Evolutionary conservation across 2,329 filamentous ascomycete genomes (phyloP).

Genomic region (Xylariales sp.): DNA sequence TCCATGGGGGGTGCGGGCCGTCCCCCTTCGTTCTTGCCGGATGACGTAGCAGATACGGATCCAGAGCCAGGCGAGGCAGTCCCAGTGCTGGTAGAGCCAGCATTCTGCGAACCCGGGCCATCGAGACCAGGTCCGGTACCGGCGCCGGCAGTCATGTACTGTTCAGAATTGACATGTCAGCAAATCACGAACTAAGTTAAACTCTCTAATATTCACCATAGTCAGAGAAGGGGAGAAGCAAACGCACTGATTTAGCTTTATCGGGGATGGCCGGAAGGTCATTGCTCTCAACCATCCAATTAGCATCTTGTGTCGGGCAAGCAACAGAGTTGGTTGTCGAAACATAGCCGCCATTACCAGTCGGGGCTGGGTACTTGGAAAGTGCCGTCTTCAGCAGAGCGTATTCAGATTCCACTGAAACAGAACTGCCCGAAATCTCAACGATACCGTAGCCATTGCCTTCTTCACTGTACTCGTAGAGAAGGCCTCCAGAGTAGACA

Average conservation of each 20-base stretch:
- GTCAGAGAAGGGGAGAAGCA: not conserved
- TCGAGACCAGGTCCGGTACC: slow-evolving; percentile 49
- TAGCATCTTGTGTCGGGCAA: slow-evolving; percentile 44
- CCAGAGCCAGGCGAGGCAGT: slow-evolving; percentile 34
- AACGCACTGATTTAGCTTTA: slow-evolving; percentile 33
- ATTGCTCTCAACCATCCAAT: slow-evolving; percentile 45
- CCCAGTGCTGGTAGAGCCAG: slow-evolving; percentile 40
- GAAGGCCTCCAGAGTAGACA: slow-evolving; percentile 92
- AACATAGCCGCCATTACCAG: slow-evolving; percentile 44
- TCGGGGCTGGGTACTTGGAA: slow-evolving; percentile 43
- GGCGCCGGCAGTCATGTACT: slow-evolving; percentile 51
- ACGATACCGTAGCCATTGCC: slow-evolving; percentile 78
- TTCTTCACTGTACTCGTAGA: slow-evolving; percentile 91
- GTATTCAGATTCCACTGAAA: slow-evolving; percentile 62
- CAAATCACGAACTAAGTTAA: no score
- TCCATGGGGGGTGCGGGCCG: slow-evolving; percentile 28
- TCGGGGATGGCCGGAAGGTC: slow-evolving; percentile 48
- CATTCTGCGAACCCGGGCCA: slow-evolving; percentile 50
- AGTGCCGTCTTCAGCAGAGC: slow-evolving; percentile 45
- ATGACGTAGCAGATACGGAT: slow-evolving; percentile 27
- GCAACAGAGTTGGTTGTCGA: slow-evolving; percentile 39
- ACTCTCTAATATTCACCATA: not conserved
- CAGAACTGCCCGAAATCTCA: slow-evolving; percentile 49
- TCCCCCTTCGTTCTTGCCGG: slow-evolving; percentile 30
- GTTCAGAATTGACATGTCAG: no score